Evolutionary conservation across 148 eudicot species (phyloP).

Genomic region (Vaccinium myrtillus): DNA sequence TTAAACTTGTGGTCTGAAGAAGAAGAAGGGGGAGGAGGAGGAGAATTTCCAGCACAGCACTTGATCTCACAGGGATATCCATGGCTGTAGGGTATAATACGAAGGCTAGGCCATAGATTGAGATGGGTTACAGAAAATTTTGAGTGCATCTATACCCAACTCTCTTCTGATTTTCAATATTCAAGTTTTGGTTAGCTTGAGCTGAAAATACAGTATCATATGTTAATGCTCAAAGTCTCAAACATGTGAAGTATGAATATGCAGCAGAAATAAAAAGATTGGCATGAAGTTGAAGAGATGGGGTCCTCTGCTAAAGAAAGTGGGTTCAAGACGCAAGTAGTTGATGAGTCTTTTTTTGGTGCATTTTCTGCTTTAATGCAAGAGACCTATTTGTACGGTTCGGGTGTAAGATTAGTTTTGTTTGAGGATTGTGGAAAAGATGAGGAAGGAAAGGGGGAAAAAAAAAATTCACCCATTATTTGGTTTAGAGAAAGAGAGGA

Average conservation of each 20-base stretch:
- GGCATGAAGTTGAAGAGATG: not conserved
- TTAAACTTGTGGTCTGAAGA: conserved; percentile 33
- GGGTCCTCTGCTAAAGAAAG: not conserved
- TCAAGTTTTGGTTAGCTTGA: not conserved
- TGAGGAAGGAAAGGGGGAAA: no score
- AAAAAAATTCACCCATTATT: no score
- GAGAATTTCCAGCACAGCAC: conserved; percentile 31
- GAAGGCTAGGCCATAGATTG: conserved; percentile 17
- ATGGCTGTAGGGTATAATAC: conserved; percentile 13
- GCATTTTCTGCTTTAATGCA: not conserved
- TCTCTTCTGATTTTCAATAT: conserved; percentile 5
- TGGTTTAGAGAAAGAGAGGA: no score
- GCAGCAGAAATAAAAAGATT: not conserved
- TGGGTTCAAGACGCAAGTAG: not conserved
- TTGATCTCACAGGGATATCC: conserved; percentile 19
- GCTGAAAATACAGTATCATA: not conserved
- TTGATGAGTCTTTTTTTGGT: not conserved
- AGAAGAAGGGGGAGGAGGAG: conserved; percentile 22
- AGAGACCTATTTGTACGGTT: not conserved
- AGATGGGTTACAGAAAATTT: conserved; percentile 21
- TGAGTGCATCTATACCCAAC: conserved; percentile 28
- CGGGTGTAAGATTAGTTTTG: not conserved
- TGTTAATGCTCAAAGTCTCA: not conserved
- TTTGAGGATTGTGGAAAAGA: no score
- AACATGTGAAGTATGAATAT: not conserved